These are phyloP conservation scores for Sphaerosporella brunnea DNA, from an alignment of 495 filamentous ascomycete genomes.

Conservation along the genomic window DNA sequence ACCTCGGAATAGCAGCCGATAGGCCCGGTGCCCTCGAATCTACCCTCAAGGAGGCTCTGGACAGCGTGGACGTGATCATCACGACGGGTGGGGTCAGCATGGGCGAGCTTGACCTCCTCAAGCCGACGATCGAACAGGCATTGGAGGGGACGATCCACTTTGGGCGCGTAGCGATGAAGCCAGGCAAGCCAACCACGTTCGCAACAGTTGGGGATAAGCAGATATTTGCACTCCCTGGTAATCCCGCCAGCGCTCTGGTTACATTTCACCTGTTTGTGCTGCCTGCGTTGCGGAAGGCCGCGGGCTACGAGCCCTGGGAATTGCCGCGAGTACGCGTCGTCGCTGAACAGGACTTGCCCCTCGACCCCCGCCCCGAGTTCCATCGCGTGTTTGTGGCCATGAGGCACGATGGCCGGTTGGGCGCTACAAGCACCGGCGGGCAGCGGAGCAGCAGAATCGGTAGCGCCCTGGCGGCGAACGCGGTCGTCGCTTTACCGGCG, in stretches of 20 bases:
- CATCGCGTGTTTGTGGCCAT: slow-evolving; percentile 56
- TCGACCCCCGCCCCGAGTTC: slow-evolving; percentile 72
- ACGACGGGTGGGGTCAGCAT: slow-evolving; percentile 94
- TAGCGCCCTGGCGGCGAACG: slow-evolving; percentile 76
- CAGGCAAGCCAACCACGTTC: slow-evolving; percentile 92
- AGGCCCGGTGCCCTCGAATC: slow-evolving; percentile 59
- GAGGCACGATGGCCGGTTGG: slow-evolving; percentile 45
- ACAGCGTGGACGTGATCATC: slow-evolving; percentile 62
- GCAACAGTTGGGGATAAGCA: slow-evolving; percentile 60
- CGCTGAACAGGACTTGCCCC: slow-evolving; percentile 49
- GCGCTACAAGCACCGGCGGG: slow-evolving; percentile 68
- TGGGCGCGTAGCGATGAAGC: slow-evolving; percentile 92
- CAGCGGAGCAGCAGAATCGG: slow-evolving; percentile 82
- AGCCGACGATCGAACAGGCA: slow-evolving; percentile 83
- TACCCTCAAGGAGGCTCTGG: slow-evolving; percentile 52
- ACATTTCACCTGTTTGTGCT: slow-evolving; percentile 89
- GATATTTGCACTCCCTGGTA: slow-evolving; percentile 85
- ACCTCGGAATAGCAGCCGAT: slow-evolving; percentile 77
- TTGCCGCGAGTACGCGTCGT: slow-evolving; percentile 54
- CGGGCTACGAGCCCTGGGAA: slow-evolving; percentile 42
- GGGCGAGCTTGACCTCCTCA: slow-evolving; percentile 93
- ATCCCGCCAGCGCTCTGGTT: slow-evolving; percentile 82
- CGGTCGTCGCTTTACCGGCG: slow-evolving; percentile 57
- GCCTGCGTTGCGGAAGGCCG: slow-evolving; percentile 59
- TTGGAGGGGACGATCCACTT: slow-evolving; percentile 93